Conservation (phyloP, 139 green algal species). For the Picochlorum sp. region DNA sequence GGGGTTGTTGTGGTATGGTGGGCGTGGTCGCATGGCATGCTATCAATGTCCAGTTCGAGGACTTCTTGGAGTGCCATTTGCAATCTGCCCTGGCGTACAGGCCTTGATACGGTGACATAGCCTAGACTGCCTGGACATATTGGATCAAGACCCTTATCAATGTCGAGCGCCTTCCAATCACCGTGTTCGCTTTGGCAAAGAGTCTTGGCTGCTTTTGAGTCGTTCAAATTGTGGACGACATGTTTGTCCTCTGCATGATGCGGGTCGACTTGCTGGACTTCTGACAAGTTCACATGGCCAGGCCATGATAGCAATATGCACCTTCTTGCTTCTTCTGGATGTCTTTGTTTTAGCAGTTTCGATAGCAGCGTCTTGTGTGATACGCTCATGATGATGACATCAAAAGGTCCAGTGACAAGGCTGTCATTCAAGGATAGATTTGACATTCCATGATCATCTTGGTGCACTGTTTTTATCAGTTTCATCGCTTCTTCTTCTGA, state of each 20-base stretch:
- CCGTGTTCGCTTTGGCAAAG: slow-evolving; percentile 3
- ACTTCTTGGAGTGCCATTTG: slow-evolving; percentile 66
- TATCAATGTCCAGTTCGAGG: slow-evolving; percentile 27
- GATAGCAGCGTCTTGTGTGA: slow-evolving; percentile 31
- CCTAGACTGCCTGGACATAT: slow-evolving; percentile 23
- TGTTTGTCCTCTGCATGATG: no score
- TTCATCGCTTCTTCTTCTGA: slow-evolving; percentile 37
- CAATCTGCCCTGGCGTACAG: slow-evolving; percentile 57
- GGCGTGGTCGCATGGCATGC: no score
- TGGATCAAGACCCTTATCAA: not conserved
- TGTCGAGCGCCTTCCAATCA: slow-evolving; percentile 6
- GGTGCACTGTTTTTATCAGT: slow-evolving; percentile 20
- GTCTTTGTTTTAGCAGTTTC: slow-evolving; percentile 29
- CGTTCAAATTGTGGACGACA: no score
- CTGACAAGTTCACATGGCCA: not conserved
- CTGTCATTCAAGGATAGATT: not conserved
- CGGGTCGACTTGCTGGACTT: no score
- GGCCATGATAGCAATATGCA: not conserved
- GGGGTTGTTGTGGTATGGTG: no score
- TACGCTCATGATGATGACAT: slow-evolving; percentile 56
- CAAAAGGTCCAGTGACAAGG: slow-evolving; percentile 31
- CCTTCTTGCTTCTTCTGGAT: slow-evolving; percentile 11
- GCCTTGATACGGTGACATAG: slow-evolving; percentile 64
- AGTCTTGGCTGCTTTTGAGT: no score
- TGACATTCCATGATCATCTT: not conserved